A percentile compares a stretch with the other conserved stretches of the same genome.
Conservation (phyloP, 495 filamentous ascomycete species). For the Penicillium bialowiezense region DNA sequence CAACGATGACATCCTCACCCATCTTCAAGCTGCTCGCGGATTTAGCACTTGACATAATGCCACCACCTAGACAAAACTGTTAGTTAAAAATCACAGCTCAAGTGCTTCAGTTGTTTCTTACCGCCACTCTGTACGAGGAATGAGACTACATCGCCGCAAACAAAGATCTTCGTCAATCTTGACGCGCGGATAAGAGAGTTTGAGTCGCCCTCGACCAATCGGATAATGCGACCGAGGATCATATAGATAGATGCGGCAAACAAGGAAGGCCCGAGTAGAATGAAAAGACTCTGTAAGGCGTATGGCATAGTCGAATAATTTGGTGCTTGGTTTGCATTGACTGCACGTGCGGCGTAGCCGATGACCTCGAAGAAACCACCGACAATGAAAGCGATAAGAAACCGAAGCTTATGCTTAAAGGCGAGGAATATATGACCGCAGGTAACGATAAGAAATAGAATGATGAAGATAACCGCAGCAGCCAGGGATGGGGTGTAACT, state of each 20-base stretch:
- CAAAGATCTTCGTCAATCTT: constrained; percentile 27
- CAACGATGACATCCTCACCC: constrained; percentile 43
- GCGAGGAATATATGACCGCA: constrained; percentile 47
- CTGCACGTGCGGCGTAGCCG: constrained; percentile 7
- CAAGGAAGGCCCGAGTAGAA: constrained; percentile 7
- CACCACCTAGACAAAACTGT: constrained; percentile 15
- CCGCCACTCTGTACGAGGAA: constrained; percentile 19
- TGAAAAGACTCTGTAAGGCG: constrained; percentile 9
- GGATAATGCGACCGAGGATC: constrained; percentile 49
- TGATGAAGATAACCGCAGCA: constrained; percentile 46
- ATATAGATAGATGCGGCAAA: constrained; percentile 50
- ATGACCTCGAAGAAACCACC: constrained; percentile 52
- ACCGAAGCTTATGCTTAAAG: constrained; percentile 49
- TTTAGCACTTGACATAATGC: constrained; percentile 15
- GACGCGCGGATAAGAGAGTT: constrained; percentile 8
- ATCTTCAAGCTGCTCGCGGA: constrained; percentile 7
- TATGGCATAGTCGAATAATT: constrained; percentile 7
- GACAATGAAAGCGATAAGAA: constrained; percentile 57
- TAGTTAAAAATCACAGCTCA: background rate
- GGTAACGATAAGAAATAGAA: constrained; percentile 46
- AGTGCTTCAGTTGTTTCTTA: background rate
- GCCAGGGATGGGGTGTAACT: constrained; percentile 43
- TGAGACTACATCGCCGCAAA: constrained; percentile 20
- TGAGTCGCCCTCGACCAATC: constrained; percentile 35
- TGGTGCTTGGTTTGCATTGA: constrained; percentile 5